Percentiles rank a stretch among this genome's conserved stretches.
Evolutionary conservation across 2,329 filamentous ascomycete species (phyloP).

Genomic region (Metarhizium sp.): DNA sequence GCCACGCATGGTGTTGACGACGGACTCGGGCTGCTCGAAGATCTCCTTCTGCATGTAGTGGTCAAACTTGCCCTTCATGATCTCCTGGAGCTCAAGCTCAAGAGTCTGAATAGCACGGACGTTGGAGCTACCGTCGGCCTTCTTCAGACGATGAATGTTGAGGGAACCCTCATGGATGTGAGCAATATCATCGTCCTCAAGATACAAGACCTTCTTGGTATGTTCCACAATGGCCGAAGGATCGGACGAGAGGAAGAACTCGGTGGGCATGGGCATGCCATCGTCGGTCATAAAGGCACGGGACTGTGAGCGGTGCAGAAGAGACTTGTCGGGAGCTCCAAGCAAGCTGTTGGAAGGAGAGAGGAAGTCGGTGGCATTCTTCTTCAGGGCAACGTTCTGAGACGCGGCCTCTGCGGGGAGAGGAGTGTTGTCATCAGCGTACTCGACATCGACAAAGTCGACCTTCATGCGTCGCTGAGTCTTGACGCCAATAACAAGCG

Average conservation of each 20-base stretch:
- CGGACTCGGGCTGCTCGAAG: constrained; percentile 98
- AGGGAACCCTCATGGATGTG: constrained; percentile 98
- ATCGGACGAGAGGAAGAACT: constrained; percentile 99
- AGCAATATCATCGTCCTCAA: constrained; percentile 98
- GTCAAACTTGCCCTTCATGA: constrained; percentile 99
- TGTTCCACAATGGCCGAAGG: constrained; percentile 98
- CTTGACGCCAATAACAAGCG: constrained; percentile 92
- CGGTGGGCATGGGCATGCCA: constrained; percentile 92
- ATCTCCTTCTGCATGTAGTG: constrained; percentile 99
- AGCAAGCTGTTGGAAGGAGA: constrained; percentile 55
- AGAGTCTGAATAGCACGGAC: constrained; percentile 97
- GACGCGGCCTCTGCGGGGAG: constrained; percentile 90
- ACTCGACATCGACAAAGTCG: constrained; percentile 98
- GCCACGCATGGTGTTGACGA: constrained; percentile 99
- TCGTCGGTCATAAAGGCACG: constrained; percentile 98
- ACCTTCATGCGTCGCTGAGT: constrained; percentile 99
- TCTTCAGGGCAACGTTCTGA: constrained; percentile 95
- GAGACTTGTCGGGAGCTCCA: constrained; percentile 90
- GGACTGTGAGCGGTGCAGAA: constrained; percentile 96
- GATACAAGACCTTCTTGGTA: constrained; percentile 99
- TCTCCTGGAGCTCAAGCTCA: constrained; percentile 98
- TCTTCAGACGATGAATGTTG: constrained; percentile 97
- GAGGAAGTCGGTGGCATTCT: constrained; percentile 60
- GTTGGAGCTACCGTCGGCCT: constrained; percentile 93
- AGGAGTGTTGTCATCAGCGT: constrained; percentile 72